Percentiles rank a stretch among this genome's conserved stretches.
These are phyloP conservation scores for Entelexis sorbosivorans DNA, from an alignment of 1,139 yeast species.

Conservation along the genomic window DNA sequence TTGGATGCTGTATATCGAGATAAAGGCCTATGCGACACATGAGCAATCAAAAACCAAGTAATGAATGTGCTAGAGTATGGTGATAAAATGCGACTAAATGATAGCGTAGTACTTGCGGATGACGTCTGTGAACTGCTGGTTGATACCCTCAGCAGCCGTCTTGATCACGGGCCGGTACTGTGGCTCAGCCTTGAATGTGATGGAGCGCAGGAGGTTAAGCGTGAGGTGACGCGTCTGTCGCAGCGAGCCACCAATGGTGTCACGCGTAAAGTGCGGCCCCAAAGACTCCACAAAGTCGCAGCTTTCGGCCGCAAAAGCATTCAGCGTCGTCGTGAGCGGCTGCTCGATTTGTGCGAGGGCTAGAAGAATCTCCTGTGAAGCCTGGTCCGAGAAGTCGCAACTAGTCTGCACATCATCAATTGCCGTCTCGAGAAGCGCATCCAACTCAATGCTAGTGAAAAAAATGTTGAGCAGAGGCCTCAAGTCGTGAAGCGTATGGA, in stretches of 20 bases:
- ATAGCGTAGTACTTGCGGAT: constrained; percentile 10
- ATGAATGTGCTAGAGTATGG: too few relatives aligned
- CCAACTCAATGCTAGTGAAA: constrained; percentile 5
- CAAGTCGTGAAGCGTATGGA: constrained; percentile 4
- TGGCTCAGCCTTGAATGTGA: constrained; percentile 10
- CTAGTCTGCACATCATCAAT: constrained; percentile 16
- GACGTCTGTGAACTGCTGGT: constrained; percentile 11
- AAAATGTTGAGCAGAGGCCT: constrained; percentile 12
- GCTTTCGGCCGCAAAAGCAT: constrained; percentile 1
- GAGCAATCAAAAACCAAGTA: too few relatives aligned
- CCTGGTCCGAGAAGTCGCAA: constrained; percentile 12
- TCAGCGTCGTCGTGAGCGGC: constrained; percentile 12
- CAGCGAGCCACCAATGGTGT: constrained; percentile 12
- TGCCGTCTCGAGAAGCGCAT: constrained; percentile 6
- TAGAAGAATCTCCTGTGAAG: constrained; percentile 7
- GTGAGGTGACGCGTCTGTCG: constrained; percentile 12
- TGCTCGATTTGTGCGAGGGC: constrained; percentile 9
- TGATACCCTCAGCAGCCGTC: constrained; percentile 5
- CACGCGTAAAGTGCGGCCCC: constrained; percentile 15
- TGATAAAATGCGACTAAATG: neutral
- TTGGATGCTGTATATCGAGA: too few relatives aligned
- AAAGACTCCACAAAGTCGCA: constrained; percentile 13
- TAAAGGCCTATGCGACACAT: too few relatives aligned
- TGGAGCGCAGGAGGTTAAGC: constrained; percentile 11
- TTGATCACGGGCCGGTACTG: constrained; percentile 6